A percentile compares a stretch with the other conserved stretches of the same genome.
Conservation (phyloP, 2,329 filamentous ascomycete genomes). For the Emericellopsis cladophorae region DNA sequence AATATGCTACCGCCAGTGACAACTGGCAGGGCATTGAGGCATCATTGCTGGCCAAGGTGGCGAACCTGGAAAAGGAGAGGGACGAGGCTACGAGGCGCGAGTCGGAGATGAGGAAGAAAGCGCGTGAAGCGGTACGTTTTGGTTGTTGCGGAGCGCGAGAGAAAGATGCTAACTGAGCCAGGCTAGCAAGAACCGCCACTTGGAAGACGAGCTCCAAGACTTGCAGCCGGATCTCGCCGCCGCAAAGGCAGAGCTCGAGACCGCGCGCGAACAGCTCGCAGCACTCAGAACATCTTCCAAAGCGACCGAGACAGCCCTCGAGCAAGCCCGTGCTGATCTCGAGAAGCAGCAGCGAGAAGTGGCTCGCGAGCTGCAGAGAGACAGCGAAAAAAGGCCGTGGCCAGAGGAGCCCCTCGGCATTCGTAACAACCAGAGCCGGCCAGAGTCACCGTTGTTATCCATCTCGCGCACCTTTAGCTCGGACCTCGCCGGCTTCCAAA, state of each 20-base stretch:
- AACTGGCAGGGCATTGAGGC: conserved; percentile 97
- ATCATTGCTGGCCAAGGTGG: conserved; percentile 65
- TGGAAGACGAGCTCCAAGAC: conserved; percentile 76
- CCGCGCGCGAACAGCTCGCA: conserved; percentile 46
- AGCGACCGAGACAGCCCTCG: conserved; percentile 51
- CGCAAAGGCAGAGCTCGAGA: conserved; percentile 50
- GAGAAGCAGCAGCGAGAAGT: conserved; percentile 30
- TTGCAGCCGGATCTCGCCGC: conserved; percentile 49
- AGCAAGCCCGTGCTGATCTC: conserved; percentile 36
- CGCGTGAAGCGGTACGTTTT: conserved; percentile 65
- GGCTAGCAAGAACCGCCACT: conserved; percentile 49
- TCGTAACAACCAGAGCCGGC: conserved; percentile 33
- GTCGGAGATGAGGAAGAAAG: conserved; percentile 77
- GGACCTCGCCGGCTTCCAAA: conserved; percentile 35
- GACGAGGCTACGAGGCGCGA: conserved; percentile 78
- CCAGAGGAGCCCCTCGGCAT: conserved; percentile 31
- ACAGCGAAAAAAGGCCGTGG: conserved; percentile 34
- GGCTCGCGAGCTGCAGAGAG: conserved; percentile 19
- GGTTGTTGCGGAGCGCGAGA: background rate
- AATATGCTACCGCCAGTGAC: conserved; percentile 86
- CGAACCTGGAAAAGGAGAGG: conserved; percentile 75
- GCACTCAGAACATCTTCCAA: conserved; percentile 52
- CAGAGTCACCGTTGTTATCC: conserved; percentile 40
- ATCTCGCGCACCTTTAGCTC: conserved; percentile 40
- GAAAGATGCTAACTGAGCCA: conserved; percentile 18